phyloP scores from a whole-genome alignment of 257 asterid genomes.

The Solanum arcanum region DNA sequence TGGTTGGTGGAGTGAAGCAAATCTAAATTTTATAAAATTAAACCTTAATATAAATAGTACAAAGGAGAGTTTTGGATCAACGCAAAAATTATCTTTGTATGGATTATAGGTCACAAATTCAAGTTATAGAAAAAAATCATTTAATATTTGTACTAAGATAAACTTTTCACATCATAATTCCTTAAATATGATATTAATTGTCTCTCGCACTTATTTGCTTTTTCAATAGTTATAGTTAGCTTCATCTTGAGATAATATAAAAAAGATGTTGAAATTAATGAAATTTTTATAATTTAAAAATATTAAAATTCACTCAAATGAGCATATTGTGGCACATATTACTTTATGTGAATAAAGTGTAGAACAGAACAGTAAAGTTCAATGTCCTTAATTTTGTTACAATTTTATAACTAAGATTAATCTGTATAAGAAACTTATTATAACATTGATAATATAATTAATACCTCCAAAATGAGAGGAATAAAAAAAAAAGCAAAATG shows the following conservation, averaged over 20 bases:
- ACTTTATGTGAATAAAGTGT: neutral
- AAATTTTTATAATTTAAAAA: neutral
- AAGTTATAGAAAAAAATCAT: neutral
- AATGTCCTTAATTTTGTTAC: neutral
- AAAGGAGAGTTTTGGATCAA: no score
- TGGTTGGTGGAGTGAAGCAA: slow-evolving; percentile 5
- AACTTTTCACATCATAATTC: no score
- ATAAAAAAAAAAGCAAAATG: neutral
- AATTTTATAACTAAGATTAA: neutral
- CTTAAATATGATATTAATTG: neutral
- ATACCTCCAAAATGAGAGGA: neutral
- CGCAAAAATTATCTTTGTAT: neutral
- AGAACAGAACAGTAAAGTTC: neutral
- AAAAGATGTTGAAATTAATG: neutral
- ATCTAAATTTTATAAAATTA: neutral
- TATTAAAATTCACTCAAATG: neutral
- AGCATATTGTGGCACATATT: neutral
- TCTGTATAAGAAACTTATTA: neutral
- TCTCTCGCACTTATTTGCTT: neutral
- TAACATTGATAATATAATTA: neutral
- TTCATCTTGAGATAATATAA: neutral
- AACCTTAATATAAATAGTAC: neutral
- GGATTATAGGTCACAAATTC: neutral
- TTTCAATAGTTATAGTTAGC: neutral
- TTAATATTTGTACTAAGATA: neutral